Evolutionary conservation across 768 basidiomycete species (phyloP).

Genomic region (Mycena sanguinolenta): DNA sequence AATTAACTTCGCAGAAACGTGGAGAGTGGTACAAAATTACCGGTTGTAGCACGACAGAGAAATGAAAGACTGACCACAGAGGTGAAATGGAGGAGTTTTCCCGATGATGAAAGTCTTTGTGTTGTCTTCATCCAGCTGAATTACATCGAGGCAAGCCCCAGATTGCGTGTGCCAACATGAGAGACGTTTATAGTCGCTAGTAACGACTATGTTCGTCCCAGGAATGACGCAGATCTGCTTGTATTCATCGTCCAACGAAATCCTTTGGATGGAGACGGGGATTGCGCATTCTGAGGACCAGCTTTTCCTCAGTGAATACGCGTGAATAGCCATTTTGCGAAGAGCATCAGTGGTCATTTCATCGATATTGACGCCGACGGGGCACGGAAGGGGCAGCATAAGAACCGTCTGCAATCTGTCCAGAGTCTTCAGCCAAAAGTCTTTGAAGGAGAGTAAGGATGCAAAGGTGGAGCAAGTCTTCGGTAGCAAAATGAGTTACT

Average conservation of each 20-base stretch:
- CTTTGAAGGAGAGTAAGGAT: background rate
- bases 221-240: background rate
- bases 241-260: background rate
- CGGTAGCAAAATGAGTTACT: no score
- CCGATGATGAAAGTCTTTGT: background rate
- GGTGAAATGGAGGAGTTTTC: slow-evolving; percentile 6
- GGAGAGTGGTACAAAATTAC: background rate
- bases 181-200: slow-evolving; percentile 2
- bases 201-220: slow-evolving; percentile 19
- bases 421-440: slow-evolving; percentile 25
- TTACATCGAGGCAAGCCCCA: slow-evolving; percentile 1
- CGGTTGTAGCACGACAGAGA: slow-evolving; percentile 2
- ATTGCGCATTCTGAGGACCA: slow-evolving; percentile 13
- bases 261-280: background rate
- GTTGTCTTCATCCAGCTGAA: background rate
- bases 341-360: slow-evolving; percentile 1
- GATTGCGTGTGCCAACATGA: slow-evolving; percentile 14
- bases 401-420: background rate
- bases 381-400: slow-evolving; percentile 4
- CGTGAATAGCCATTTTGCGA: slow-evolving; percentile 14
- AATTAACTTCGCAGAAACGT: background rate
- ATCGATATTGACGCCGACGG: background rate
- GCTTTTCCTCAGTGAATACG: slow-evolving; percentile 7
- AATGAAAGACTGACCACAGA: slow-evolving; percentile 1
- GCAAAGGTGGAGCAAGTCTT: no score